A percentile compares a stretch with the other conserved stretches of the same genome.
phyloP scores from a whole-genome alignment of 305 asterid species.

The Stenogyne calaminthoides region DNA sequence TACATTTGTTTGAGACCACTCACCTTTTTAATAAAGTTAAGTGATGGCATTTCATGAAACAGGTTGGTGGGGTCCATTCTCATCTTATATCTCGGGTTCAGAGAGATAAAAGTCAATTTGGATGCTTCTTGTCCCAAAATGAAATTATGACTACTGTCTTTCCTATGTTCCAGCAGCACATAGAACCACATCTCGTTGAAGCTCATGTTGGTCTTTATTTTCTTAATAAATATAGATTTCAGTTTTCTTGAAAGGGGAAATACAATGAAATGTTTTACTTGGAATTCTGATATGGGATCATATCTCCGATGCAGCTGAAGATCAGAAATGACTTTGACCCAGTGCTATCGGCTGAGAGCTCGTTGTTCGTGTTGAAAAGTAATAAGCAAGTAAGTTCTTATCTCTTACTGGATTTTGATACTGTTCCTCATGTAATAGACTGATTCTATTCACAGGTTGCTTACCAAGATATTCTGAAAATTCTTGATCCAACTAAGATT shows the following conservation, averaged over 20 bases:
- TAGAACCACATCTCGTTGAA: conserved; percentile 99
- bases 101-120: conserved; percentile 91
- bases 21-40: conserved; percentile 21
- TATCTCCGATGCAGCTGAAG: conserved; percentile 73
- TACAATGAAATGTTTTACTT: conserved; percentile 10
- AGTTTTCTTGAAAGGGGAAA: neutral
- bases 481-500: conserved; percentile 90
- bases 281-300: conserved; percentile 27
- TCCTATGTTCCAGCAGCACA: conserved; percentile 98
- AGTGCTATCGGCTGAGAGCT: conserved; percentile 97
- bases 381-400: conserved; percentile 70
- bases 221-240: neutral
- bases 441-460: conserved; percentile 64
- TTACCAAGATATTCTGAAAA: conserved; percentile 82
- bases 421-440: conserved; percentile 25
- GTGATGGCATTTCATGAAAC: conserved; percentile 41
- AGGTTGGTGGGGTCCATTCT: conserved; percentile 99
- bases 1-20: conserved; percentile 26
- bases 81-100: conserved; percentile 98
- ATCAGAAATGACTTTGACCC: conserved; percentile 99
- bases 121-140: conserved; percentile 88
- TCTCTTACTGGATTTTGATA: conserved; percentile 13
- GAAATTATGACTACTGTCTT: conserved; percentile 95
- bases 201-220: conserved; percentile 76
- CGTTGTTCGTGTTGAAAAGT: conserved; percentile 91